Evolutionary conservation across 108 stramenopile species (phyloP), one percentile per base, ranked within the genome.

Genomic region (Craspedostauros australis): DNA sequence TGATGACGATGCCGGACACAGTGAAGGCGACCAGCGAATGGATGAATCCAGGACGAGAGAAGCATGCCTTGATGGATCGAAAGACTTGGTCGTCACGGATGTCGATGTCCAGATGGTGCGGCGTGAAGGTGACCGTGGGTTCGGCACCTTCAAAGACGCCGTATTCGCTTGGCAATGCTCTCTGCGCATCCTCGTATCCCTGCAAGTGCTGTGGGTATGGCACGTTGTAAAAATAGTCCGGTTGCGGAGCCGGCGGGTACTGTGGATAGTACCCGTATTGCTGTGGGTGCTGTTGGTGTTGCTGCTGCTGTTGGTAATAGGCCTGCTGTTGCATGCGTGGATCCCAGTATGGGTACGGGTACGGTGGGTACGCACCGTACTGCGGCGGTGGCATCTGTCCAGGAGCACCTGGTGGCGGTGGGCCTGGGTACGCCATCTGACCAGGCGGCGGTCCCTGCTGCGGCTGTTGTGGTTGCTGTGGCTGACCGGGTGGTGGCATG

Each of bases 81-180:
- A 84, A 47, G 34, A 92, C 66, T 54, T 92, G 91, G 64, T 92
- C 91, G 41, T 92, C 91, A 7, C 86, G 82, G 65, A 92, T 82
- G 30, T 88, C 75, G 55, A 92, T 82, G 46, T 92, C 86, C 21
- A 92, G 64, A 46, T 88, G 76, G 37, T 84, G 80, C 29, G 71
- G 73, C 20, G 87, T 73, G 43, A 86, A 64, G 19, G 83, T 84
- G 1, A 86, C 40, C 3, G 73, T 68, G 7, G 89, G 89, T 50
- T 91, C 89, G 15, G 80, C 89, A 22, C 80, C 82, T 27, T 82
- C 76, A 32, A 86, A 74, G 28, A 70, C 39, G 11, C 38, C 36
- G 2, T 27, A 32, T 7, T 50, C 50, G 11, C 30, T 22, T 0
- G 60, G 50, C 15, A 64, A 64, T 5, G 0, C 45, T 5, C 31